phyloP scores from a whole-genome alignment of 768 basidiomycete species.

The Tulasnella sp. region DNA sequence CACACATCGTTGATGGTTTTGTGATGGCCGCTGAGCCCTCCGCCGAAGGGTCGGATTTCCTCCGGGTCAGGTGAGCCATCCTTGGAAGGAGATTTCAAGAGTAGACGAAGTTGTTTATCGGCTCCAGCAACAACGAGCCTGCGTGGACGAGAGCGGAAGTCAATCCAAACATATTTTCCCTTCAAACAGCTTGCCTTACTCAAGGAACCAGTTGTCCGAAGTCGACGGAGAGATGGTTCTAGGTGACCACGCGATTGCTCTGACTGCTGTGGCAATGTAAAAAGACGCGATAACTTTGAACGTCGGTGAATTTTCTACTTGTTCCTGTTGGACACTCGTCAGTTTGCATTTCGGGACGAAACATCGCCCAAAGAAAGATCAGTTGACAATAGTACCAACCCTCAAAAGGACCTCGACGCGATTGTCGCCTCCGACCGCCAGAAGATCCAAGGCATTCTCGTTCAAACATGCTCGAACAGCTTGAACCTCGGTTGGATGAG shows the following conservation, averaged over 20 bases:
- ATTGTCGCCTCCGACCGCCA: constrained; percentile 65
- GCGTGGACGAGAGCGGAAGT: background rate
- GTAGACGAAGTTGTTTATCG: constrained; percentile 59
- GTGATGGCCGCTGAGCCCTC: constrained; percentile 72
- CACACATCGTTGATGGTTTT: constrained; percentile 29
- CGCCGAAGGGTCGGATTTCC: constrained; percentile 59
- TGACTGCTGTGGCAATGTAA: constrained; percentile 57
- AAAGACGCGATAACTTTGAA: constrained; percentile 53
- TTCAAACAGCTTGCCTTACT: constrained; percentile 36
- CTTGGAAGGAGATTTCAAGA: constrained; percentile 38
- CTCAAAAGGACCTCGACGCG: constrained; percentile 52
- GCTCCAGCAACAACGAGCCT: constrained; percentile 59
- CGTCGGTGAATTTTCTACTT: constrained; percentile 32
- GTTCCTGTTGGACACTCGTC: constrained; percentile 1
- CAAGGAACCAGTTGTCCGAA: constrained; percentile 56
- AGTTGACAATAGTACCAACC: background rate
- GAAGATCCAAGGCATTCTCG: constrained; percentile 52
- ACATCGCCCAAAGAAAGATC: background rate
- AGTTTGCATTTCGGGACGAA: background rate
- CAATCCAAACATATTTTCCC: background rate
- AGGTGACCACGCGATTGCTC: constrained; percentile 71
- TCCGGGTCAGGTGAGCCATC: too few species aligned
- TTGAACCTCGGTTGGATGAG: constrained; percentile 34
- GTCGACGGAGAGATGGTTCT: constrained; percentile 45
- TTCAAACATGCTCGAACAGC: constrained; percentile 51